Percentiles rank a stretch among this genome's conserved stretches.
Evolutionary conservation across 179 eudicot genomes (phyloP).

Genomic region (Drosera spatulata): DNA sequence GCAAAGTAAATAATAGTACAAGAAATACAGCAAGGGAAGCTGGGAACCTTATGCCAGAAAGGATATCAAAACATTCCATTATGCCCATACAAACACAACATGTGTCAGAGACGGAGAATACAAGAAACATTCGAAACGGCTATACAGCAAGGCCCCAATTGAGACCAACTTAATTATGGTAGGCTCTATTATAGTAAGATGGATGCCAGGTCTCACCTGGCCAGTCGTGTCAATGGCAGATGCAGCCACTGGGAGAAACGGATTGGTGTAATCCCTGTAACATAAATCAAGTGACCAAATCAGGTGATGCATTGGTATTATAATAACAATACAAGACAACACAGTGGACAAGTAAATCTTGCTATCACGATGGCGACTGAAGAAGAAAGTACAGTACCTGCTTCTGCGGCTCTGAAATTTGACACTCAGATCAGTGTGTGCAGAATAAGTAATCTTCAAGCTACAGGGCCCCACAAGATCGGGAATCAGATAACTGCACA

Average conservation of each 20-base stretch:
- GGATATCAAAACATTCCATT: no score
- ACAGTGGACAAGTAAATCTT: background rate
- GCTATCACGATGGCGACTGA: background rate
- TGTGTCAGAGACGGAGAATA: no score
- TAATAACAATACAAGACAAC: no score
- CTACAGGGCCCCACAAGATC: slow-evolving; percentile 74
- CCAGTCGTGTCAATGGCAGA: slow-evolving; percentile 90
- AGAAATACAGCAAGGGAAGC: no score
- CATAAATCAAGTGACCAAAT: background rate
- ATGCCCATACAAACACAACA: no score
- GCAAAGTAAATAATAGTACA: no score
- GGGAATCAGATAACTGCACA: slow-evolving; percentile 77
- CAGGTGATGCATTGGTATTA: background rate
- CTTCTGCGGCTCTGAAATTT: slow-evolving; percentile 96
- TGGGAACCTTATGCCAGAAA: no score
- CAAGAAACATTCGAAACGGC: no score
- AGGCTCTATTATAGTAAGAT: background rate
- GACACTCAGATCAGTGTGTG: slow-evolving; percentile 90
- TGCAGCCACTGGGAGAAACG: slow-evolving; percentile 87
- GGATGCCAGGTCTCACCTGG: slow-evolving; percentile 42
- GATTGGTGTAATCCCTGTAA: slow-evolving; percentile 91
- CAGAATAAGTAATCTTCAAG: slow-evolving; percentile 82
- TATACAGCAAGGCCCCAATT: no score
- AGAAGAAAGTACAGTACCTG: slow-evolving; percentile 34
- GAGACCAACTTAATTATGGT: background rate